Conservation (phyloP, 495 filamentous ascomycete species). For the Penicilliopsis zonata region DNA sequence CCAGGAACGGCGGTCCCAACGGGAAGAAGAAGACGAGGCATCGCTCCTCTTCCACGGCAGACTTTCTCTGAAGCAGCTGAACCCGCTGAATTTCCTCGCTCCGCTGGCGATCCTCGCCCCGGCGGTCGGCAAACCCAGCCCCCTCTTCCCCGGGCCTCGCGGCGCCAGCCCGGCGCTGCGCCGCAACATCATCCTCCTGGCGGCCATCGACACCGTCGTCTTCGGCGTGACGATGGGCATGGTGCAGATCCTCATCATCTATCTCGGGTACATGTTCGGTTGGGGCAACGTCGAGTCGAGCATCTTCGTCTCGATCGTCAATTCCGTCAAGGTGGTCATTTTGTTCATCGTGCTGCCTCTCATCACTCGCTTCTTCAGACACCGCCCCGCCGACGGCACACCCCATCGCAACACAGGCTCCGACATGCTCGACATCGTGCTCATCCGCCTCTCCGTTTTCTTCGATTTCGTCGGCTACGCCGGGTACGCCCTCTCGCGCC, state of each 20-base stretch:
- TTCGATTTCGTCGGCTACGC: constrained; percentile 67
- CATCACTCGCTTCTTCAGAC: constrained; percentile 57
- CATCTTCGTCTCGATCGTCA: constrained; percentile 65
- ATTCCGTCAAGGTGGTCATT: constrained; percentile 56
- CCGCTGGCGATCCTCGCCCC: constrained; percentile 74
- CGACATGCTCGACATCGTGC: constrained; percentile 60
- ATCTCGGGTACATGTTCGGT: constrained; percentile 62
- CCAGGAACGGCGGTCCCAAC: constrained; percentile 11
- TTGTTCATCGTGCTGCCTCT: constrained; percentile 65
- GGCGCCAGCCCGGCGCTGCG: constrained; percentile 51
- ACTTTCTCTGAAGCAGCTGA: constrained; percentile 16
- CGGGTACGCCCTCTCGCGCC: constrained; percentile 55
- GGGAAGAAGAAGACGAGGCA: constrained; percentile 4
- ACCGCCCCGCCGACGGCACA: constrained; percentile 15
- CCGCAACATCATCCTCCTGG: constrained; percentile 66
- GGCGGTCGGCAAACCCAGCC: constrained; percentile 45
- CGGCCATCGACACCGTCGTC: constrained; percentile 64
- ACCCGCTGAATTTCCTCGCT: constrained; percentile 49
- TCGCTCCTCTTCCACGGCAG: constrained; percentile 8
- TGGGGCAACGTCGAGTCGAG: constrained; percentile 73
- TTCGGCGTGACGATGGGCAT: constrained; percentile 76
- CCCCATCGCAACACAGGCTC: constrained; percentile 51
- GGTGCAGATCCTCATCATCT: constrained; percentile 65
- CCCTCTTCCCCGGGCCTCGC: constrained; percentile 48
- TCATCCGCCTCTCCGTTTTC: constrained; percentile 65